Evolutionary conservation across 2,329 filamentous ascomycete species (phyloP), one percentile per base, ranked within the genome.

Genomic region (Phaeosphaeria sp.): DNA sequence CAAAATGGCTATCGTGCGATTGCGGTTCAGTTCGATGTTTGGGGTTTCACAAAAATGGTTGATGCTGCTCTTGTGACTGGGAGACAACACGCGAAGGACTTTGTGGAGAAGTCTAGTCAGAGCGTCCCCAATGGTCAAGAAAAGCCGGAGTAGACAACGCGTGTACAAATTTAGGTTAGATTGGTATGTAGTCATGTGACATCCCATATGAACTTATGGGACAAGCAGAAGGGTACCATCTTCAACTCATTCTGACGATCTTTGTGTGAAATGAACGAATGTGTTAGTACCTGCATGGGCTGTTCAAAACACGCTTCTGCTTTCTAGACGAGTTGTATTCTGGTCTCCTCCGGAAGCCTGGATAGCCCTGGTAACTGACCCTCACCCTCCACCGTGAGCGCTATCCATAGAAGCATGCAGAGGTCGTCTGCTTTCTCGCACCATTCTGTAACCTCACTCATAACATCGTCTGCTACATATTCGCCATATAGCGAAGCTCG

Each of bases 1-100:
- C 62, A 72, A 40, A 57, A 55, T 13, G 67, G 69, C 1, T 60
- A 57, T 40, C 51, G 62, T 4, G 60, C 59, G 9, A 66, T 72
- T 49, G 65, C 55, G 20, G 65, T 71, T 43, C 58, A 66, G n/a
- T 70, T 69, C 22, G 67, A 69, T 56, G 58, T 67, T n/a, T 71
- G 69, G 69, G 65, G 59, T 1, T 51, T 69, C 21, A 58, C 66
- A 6, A 60, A 60, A 25, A 44, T 71, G 45, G 46, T 69, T 6
- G 55, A 63, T 11, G 54, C 47, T 9, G 60, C 61, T 9, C 49
- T 72, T 53, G 57, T 61, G 40, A 49, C 56, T 33, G 66, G 61
- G 3, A 66, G 59, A 43, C 63, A 57, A n/a, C 27, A 54, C 49
- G 64, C 60, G 25, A 68, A 70, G 61, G 30, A 60, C 24, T 59